Conservation (phyloP, 169 alveolate genomes). For the Plasmodium berghei region DNA sequence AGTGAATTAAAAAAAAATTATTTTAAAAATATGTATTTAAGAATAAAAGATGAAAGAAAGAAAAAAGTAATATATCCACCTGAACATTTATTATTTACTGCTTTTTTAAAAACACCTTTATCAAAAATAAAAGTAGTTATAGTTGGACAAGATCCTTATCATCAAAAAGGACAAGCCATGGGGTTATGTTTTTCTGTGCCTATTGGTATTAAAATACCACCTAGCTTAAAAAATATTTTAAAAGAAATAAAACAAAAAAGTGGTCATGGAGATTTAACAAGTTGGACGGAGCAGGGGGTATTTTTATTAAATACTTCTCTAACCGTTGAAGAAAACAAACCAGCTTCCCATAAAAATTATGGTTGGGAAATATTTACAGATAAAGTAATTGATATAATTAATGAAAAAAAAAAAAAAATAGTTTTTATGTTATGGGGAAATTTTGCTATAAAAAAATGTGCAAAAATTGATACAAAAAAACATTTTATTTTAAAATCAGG, state of each 20-base stretch:
- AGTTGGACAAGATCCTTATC: conserved; percentile 99
- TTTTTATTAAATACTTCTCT: conserved; percentile 95
- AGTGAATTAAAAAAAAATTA: conserved; percentile 84
- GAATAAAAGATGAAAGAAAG: conserved; percentile 83
- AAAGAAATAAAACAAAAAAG: conserved; percentile 91
- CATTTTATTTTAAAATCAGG: conserved; percentile 94
- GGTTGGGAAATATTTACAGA: conserved; percentile 95
- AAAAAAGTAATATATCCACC: conserved; percentile 89
- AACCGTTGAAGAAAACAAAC: conserved; percentile 90
- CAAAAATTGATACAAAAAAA: conserved; percentile 89
- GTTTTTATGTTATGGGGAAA: conserved; percentile 95
- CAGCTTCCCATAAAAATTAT: conserved; percentile 78
- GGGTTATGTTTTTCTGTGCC: conserved; percentile 98
- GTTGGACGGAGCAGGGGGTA: conserved; percentile 99
- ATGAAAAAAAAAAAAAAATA: conserved; percentile 86
- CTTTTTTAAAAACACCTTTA: conserved; percentile 89
- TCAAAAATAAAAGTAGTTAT: conserved; percentile 94
- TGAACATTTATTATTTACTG: conserved; percentile 87
- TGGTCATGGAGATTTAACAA: conserved; percentile 96
- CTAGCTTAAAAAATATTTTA: conserved; percentile 97
- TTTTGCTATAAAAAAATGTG: conserved; percentile 93
- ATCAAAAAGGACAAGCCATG: conserved; percentile 97
- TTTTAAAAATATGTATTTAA: conserved; percentile 83
- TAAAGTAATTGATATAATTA: conserved; percentile 88
- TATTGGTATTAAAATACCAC: conserved; percentile 94